These are phyloP conservation scores for Talaromyces proteolyticus DNA, from an alignment of 495 filamentous ascomycete genomes.

Conservation along the genomic window DNA sequence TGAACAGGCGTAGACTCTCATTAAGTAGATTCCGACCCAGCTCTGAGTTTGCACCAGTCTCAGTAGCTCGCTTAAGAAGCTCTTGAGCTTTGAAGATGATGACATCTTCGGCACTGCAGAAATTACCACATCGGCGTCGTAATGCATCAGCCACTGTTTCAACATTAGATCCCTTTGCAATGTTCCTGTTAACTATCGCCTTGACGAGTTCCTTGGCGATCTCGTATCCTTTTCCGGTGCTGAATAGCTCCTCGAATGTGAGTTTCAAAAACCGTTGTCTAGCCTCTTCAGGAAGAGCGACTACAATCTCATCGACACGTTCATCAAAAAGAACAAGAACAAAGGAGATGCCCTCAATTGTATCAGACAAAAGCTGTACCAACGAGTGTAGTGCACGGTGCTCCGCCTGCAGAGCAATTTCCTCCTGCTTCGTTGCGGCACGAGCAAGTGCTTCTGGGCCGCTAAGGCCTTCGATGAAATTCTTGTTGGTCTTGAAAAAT, in stretches of 20 bases:
- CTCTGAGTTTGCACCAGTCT: conserved; percentile 68
- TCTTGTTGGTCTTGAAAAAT: conserved; percentile 79
- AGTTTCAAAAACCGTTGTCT: conserved; percentile 64
- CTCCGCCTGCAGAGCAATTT: conserved; percentile 84
- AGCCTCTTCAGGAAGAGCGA: conserved; percentile 63
- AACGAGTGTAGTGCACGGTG: conserved; percentile 87
- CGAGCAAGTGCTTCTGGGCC: conserved; percentile 75
- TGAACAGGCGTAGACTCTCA: conserved; percentile 82
- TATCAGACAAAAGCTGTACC: conserved; percentile 70
- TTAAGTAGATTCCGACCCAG: conserved; percentile 74
- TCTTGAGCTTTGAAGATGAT: conserved; percentile 98
- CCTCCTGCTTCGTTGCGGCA: conserved; percentile 73
- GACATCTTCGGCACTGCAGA: conserved; percentile 95
- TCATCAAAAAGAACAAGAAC: conserved; percentile 91
- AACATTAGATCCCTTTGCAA: conserved; percentile 90
- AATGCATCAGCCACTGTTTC: conserved; percentile 94
- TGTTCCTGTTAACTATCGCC: conserved; percentile 95
- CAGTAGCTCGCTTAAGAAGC: conserved; percentile 77
- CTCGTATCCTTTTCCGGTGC: conserved; percentile 69
- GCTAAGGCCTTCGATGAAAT: conserved; percentile 85
- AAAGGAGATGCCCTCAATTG: conserved; percentile 95
- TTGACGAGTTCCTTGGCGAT: conserved; percentile 96
- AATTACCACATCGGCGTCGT: conserved; percentile 83
- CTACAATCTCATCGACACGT: conserved; percentile 78
- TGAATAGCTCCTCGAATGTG: conserved; percentile 84